Base-by-base conservation (phyloP, 2,329 filamentous ascomycete genomes). In the Xylariomycetidae sp. region DNA sequence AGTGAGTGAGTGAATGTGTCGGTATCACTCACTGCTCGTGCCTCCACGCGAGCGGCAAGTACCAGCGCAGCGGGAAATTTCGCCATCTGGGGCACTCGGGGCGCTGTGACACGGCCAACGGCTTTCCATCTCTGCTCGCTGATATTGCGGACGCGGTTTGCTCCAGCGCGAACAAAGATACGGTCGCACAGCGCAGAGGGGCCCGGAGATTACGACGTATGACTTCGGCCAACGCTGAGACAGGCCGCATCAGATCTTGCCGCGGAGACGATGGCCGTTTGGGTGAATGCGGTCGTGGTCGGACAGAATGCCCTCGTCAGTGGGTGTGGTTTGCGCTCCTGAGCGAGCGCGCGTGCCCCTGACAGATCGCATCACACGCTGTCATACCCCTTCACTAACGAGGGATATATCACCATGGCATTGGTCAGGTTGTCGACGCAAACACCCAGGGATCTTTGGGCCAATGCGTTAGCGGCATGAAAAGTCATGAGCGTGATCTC, bases 121-220 rank as follows among this genome's bases (percentile, higher is more conserved):
- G 28, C 32, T 42, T 34, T 35, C 26, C 13, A 29, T 39, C 25
- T 38, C 31, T 27, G 25, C 32, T 40, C 20, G 31, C 37, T 16
- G 23, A 8, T 31, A 29, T 25, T 20, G 35, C 34, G 23, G 39
- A 43, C 23, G 18, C 10, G 27, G 42, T 41, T 47, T 49, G 40
- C 46, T 36, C 43, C 42, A 48, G 35, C 39, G 25, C 48, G 13
- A 23, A 23, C 17, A 19, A 12, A 41, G 39, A 13, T 46, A 40
- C 28, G 12, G 46, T 49, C 29, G 32, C 34, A 50, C 49, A 39
- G 14, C 22, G 30, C 10, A 25, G 22, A 35, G 32, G 16, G 16
- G 12, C 24, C 15, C 39, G 44, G 42, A 47, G 37, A 50, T 49
- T 48, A 46, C 39, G 37, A 44, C 29, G 48, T 49, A 43, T 43